These are phyloP conservation scores for Aspergillus sp. DNA, from an alignment of 2,329 filamentous ascomycete species.

Conservation along the genomic window DNA sequence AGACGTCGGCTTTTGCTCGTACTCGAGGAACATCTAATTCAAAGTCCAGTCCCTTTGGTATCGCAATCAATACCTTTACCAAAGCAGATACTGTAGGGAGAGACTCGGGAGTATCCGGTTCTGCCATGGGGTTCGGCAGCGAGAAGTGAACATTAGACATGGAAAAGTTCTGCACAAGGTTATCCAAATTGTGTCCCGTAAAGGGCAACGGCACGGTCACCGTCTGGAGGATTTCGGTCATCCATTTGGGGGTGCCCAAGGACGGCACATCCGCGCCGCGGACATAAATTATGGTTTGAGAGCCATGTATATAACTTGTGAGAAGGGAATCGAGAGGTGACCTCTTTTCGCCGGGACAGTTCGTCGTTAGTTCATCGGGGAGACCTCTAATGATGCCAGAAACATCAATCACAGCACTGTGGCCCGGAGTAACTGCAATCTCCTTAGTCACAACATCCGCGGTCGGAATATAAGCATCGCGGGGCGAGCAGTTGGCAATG, in stretches of 20 bases:
- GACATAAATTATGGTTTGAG: conserved; percentile 76
- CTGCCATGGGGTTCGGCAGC: conserved; percentile 76
- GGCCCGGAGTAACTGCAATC: conserved; percentile 66
- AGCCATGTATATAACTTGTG: conserved; percentile 76
- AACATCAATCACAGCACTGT: conserved; percentile 67
- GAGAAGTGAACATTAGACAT: conserved; percentile 82
- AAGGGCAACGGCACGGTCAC: conserved; percentile 83
- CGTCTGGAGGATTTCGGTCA: conserved; percentile 74
- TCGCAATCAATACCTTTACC: conserved; percentile 72
- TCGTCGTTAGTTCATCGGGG: conserved; percentile 68
- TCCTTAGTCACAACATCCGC: conserved; percentile 71
- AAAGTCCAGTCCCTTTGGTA: conserved; percentile 87
- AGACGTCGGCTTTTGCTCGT: conserved; percentile 75
- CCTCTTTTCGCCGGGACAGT: conserved; percentile 72
- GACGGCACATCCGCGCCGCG: conserved; percentile 70
- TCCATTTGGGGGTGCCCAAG: conserved; percentile 74
- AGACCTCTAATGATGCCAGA: conserved; percentile 71
- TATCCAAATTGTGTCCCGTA: conserved; percentile 76
- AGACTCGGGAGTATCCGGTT: conserved; percentile 69
- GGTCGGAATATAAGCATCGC: conserved; percentile 73
- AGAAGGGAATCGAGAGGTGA: conserved; percentile 85
- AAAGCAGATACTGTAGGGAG: conserved; percentile 80
- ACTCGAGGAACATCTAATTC: conserved; percentile 75
- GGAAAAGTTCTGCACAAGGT: conserved; percentile 83
- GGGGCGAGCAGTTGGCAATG: conserved; percentile 73